Evolutionary conservation across 1,139 yeast species (phyloP), one percentile per base, ranked within the genome.

Genomic region (Scheffersomyces segobiensis): DNA sequence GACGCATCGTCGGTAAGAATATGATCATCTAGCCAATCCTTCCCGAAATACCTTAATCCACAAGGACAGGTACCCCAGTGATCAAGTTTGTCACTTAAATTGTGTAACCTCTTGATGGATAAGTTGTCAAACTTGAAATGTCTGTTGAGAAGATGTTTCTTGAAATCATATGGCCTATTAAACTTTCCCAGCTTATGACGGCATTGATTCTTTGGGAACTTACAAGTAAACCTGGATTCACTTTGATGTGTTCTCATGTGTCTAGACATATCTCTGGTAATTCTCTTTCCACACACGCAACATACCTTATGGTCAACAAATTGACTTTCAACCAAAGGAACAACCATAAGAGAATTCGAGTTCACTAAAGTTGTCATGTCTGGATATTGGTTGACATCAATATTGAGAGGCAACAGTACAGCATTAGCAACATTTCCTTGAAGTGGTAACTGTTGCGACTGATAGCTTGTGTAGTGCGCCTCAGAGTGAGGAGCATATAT

Each of bases 111-210:
- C 53, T 82, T 81, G 10, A 82, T 82, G 48, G 76, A 73, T 7
- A 80, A 78, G 60, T 84, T 80, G 59, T 82, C 85, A 67, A 86
- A 87, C 54, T 71, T 72, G 67, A 87, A 87, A 65, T 87, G 92
- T 55, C 84, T 78, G 67, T 87, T 88, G 51, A 87, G 73, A 60
- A 87, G 72, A 67, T 87, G 92, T 65, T 87, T 87, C 67, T 87
- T 87, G 72, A 78, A 87, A 68, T 87, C 92, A 67, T 87, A 87
- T 2, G 89, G 90, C 52, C 92, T 77, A 72, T 87, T 87, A 72
- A 87, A 87, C 55, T 64, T 67, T 50, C 71, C 88, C 53, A 87
- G 80, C 66, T 83, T 86, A 69, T 87, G 91, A 14, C 81, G 76
- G 67, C 92, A 87, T 56, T 75, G 74, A 20, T 74, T 75, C 57